Base-by-base conservation (phyloP, 164 flowering plant genomes). In the Vitis riparia region DNA sequence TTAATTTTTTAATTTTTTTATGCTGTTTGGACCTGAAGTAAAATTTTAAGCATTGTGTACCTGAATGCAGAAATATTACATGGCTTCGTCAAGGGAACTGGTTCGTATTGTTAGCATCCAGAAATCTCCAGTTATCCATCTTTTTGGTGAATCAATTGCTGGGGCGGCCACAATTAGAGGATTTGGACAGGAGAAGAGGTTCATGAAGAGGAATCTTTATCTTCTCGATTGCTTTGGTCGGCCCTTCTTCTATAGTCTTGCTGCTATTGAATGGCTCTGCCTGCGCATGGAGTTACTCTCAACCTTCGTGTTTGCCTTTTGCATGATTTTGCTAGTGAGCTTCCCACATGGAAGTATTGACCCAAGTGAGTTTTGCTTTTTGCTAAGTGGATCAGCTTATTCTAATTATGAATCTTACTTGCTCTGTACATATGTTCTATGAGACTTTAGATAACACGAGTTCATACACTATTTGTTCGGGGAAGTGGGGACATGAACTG, bases 231-330 rank as follows among this genome's bases (percentile, higher is more conserved):
- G 97, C 74, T 93, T 89, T 85, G 85, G 92, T 62, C 97, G 98
- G n/a, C 99, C 99, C 59, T 95, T 90, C 83, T 93, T 95, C 82
- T 90, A 92, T 84, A 93, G 98, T 73, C 77, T 95, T 65, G 85
- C 99, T 15, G 98, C 99, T 68, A 95, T 95, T 71, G 99, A 95
- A 74, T 95, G 99, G 99, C 98, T 95, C 27, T 95, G 98, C 82
- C 73, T 95, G 50, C 93, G 99, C 59, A 91, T 95, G 99, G 98
- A 95, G 75, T 79, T 93, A 68, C 92, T 95, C 60, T 95, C 99
- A n/a, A 91, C 97, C 58, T 88, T 91, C 62, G 97, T 93, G 23
- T 95, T 95, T 79, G 97, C 99, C 23, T 95, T 93, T 80, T 95
- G 97, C 85, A 90, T 95, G 99, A 69, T 89, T 71, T 78, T 95